A percentile compares a stretch with the other conserved stretches of the same genome.
Evolutionary conservation across 2,329 filamentous ascomycete species (phyloP).

Genomic region (Sporothrix schenckii): DNA sequence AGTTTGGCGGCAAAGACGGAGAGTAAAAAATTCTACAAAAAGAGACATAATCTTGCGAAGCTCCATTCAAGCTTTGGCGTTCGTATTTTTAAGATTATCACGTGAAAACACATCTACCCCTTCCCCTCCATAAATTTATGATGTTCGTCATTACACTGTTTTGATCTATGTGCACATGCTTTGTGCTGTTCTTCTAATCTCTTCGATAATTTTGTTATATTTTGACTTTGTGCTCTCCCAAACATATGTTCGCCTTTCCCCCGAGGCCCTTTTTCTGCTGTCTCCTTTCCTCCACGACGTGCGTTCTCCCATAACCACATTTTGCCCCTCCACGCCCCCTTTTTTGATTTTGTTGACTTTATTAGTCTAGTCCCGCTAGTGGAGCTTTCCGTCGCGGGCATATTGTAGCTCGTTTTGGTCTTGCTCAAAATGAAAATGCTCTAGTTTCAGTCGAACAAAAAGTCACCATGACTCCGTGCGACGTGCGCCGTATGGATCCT

Average conservation of each 20-base stretch:
- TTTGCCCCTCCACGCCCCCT: conserved; percentile 14
- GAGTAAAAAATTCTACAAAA: not conserved
- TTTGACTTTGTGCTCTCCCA: not conserved
- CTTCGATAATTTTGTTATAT: not conserved
- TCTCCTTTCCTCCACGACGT: not conserved
- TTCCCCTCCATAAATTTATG: not conserved
- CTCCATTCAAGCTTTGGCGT: conserved; percentile 15
- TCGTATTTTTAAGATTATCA: conserved; percentile 10
- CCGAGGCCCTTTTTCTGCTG: too few species aligned
- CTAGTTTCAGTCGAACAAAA: conserved; percentile 21
- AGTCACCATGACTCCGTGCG: not conserved
- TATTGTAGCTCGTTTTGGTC: not conserved
- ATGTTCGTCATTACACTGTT: not conserved
- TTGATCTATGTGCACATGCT: not conserved
- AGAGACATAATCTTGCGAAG: not conserved
- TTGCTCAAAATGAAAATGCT: conserved; percentile 4
- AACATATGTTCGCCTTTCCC: not conserved
- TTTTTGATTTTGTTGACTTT: conserved; percentile 22
- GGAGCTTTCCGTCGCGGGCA: conserved; percentile 22
- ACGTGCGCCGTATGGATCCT: not conserved
- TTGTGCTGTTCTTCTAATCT: not conserved
- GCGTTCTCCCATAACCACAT: not conserved
- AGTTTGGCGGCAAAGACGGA: not conserved
- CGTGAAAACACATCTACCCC: conserved; percentile 10
- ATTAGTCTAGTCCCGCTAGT: conserved; percentile 21